Evolutionary conservation across 2,329 filamentous ascomycete genomes (phyloP), one percentile per base, ranked within the genome.

Genomic region (Diaporthe vexans): DNA sequence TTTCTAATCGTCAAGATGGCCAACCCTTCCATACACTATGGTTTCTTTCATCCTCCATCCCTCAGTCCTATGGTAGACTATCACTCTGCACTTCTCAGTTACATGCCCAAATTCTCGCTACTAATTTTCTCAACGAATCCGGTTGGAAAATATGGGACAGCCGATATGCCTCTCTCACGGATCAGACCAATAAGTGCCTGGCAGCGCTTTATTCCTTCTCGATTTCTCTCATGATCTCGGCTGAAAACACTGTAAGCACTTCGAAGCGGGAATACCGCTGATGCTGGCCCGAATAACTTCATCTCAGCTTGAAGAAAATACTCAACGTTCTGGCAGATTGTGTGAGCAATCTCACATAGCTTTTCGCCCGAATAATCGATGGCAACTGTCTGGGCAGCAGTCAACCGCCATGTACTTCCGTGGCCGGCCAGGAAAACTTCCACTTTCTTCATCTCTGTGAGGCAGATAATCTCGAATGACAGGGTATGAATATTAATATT

Each of bases 221-320:
- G 58, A 11, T 46, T 46, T n/a, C 58, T 24, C 21, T 29, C 3
- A 13, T 4, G 3, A 29, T 29, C n/a, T 46, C 24, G 24, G 2
- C 21, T 63, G 1, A 63, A 40, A 17, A 29, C 58, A 5, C 13
- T 8, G 17, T 48, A 63, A 26, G 58, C 58, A 9, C 29, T 46
- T 15, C 40, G 24, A 1, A 63, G 58, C 19, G 58, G 58, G 24
- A 63, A 46, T 4, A 63, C 15, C 29, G 58, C 58, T 17, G 58
- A 63, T 21, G 58, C 58, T 29, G 58, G 58, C 24, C 58, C 58
- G 33, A 63, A 63, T 7, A 63, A 29, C 19, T 13, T 63, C 58
- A 63, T 63, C 17, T 29, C 58, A 7, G 29, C 37, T 29, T 46
- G 58, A 46, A 63, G 37, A 46, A 63, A 46, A 46, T 63, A 63